Conservation (phyloP, 2,329 filamentous ascomycete genomes). For the Chaetoscypha palmicola region DNA sequence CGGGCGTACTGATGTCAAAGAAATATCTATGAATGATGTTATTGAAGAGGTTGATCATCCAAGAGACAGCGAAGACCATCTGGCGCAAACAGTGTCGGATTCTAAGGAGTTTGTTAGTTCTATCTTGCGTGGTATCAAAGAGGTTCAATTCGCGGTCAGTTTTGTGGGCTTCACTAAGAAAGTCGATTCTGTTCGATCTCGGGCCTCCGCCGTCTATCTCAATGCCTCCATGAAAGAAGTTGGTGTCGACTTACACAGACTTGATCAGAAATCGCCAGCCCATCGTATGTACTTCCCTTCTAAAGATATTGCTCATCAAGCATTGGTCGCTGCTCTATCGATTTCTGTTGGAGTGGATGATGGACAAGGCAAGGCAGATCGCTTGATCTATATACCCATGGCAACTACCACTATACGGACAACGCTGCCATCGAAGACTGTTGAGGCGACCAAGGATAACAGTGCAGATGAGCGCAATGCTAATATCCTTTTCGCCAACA, state of each 20-base stretch:
- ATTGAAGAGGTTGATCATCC: conserved; percentile 66
- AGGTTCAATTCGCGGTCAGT: conserved; percentile 91
- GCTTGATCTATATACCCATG: conserved; percentile 92
- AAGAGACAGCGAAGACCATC: conserved; percentile 49
- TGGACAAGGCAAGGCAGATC: conserved; percentile 76
- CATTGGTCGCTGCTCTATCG: conserved; percentile 82
- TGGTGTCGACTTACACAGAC: conserved; percentile 81
- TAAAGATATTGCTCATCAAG: conserved; percentile 90
- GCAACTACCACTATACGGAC: conserved; percentile 92
- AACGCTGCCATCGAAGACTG: conserved; percentile 87
- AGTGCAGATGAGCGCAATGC: conserved; percentile 79
- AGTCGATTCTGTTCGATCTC: conserved; percentile 59
- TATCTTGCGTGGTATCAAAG: conserved; percentile 84
- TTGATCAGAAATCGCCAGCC: conserved; percentile 87
- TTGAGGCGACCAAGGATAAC: conserved; percentile 68
- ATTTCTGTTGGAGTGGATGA: conserved; percentile 89
- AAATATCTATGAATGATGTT: conserved; percentile 64
- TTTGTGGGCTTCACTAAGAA: conserved; percentile 82
- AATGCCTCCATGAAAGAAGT: conserved; percentile 96
- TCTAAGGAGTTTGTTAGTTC: conserved; percentile 90
- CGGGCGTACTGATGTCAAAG: conserved; percentile 38
- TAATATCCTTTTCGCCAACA: conserved; percentile 93
- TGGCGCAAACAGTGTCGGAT: conserved; percentile 80
- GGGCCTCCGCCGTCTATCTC: conserved; percentile 65
- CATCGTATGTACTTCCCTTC: conserved; percentile 98